Evolutionary conservation across 2,329 filamentous ascomycete genomes (phyloP), one percentile per base, ranked within the genome.

Genomic region (Aureobasidium lini): DNA sequence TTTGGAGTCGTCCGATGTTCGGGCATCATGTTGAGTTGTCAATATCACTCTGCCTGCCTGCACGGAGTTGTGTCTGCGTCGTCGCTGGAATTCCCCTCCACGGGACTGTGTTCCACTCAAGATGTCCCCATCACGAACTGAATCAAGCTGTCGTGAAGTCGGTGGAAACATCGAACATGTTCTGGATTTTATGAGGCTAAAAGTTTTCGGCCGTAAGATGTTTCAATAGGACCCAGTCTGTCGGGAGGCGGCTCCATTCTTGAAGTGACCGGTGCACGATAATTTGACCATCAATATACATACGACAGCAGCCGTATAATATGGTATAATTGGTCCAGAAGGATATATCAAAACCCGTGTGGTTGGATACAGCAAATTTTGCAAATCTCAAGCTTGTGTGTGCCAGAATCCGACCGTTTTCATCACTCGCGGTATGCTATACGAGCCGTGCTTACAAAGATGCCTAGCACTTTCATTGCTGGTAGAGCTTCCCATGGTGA

Each of bases 191-290:
- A 23, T 32, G 37, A 18, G n/a, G 47, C 47, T 50, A 50, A 18
- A 32, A 37, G 50, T 34, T 34, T 23, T 43, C 50, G 50, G 50
- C 50, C 50, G 50, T 54, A 54, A 54, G 50, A 23, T 23, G 15
- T 8, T 40, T 40, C 48, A 16, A 13, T 1, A 16, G 29, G 50
- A 43, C 37, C 50, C 50, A 54, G 50, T 54, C 50, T 43, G 39
- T 18, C 50, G 50, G 39, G 37, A 31, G 36, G 15, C 36, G 48
- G 48, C 48, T 16, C 32, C 37, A 28, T 40, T 31, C 47, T 49
- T 40, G 13, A 13, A 28, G 6, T 37, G 34, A 28, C 47, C 34
- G 34, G 34, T 28, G 34, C 34, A 39, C 32, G 7, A 28, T 34
- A 6, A 40, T n/a, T 37, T n/a, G 11, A 7, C 32, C 11, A 10